Conservation (phyloP, 805 yeast species). For the Starmerella riodocensis region DNA sequence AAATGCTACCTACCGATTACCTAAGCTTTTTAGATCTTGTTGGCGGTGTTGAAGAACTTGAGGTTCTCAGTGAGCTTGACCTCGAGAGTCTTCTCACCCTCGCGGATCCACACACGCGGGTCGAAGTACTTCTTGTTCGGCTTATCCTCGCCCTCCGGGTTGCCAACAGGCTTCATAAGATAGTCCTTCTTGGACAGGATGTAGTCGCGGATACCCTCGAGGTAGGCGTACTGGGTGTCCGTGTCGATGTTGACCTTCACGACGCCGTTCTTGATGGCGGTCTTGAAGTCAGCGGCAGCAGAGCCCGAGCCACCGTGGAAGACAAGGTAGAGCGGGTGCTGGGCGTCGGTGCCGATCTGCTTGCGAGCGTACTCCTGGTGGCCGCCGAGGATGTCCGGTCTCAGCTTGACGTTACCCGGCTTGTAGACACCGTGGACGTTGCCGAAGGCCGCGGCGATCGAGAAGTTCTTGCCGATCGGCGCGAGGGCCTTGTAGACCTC, state of each 20-base stretch:
- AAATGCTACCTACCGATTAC: no score
- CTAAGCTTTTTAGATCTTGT: constrained; percentile 18
- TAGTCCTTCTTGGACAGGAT: constrained; percentile 92
- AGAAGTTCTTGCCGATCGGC: constrained; percentile 92
- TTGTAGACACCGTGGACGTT: constrained; percentile 99
- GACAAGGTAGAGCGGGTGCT: constrained; percentile 81
- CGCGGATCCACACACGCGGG: constrained; percentile 99
- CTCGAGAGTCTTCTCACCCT: constrained; percentile 98
- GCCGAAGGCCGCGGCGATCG: constrained; percentile 99
- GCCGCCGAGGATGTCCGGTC: constrained; percentile 86
- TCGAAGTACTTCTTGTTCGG: constrained; percentile 99
- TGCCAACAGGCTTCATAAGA: constrained; percentile 78
- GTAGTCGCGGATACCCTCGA: constrained; percentile 94
- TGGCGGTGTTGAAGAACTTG: constrained; percentile 51
- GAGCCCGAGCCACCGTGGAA: constrained; percentile 99
- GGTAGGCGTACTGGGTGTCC: constrained; percentile 97
- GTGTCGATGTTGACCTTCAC: constrained; percentile 99
- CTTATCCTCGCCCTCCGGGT: constrained; percentile 98
- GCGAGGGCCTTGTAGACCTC: constrained; percentile 79
- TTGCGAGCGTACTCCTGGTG: constrained; percentile 83
- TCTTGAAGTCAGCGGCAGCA: constrained; percentile 75
- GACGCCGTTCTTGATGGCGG: constrained; percentile 85
- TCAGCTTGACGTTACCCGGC: constrained; percentile 93
- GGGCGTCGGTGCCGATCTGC: constrained; percentile 39
- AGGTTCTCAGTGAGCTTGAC: constrained; percentile 75